Evolutionary conservation across 2,329 filamentous ascomycete species (phyloP).

Genomic region (Immersiporthe knoxdaviesiana): DNA sequence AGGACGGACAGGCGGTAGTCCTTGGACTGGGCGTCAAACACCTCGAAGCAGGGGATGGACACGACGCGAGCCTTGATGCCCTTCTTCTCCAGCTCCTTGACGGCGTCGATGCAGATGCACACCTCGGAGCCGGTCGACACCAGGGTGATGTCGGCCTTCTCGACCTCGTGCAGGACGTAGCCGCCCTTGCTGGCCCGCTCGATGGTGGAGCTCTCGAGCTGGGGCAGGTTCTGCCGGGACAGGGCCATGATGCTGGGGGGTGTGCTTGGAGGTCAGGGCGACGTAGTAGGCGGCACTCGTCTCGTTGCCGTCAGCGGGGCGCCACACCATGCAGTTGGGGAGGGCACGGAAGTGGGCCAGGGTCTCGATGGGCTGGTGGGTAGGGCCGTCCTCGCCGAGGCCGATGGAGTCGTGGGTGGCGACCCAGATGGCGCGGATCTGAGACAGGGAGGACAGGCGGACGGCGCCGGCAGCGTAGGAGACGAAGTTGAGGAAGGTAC

Average conservation of each 20-base stretch:
- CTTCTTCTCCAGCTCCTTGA: constrained; percentile 89
- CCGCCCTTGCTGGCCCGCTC: constrained; percentile 92
- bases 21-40: constrained; percentile 92
- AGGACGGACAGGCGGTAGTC: constrained; percentile 92
- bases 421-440: constrained; percentile 89
- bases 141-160: constrained; percentile 84
- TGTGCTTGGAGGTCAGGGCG: constrained; percentile 85
- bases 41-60: constrained; percentile 94
- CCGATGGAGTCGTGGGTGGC: constrained; percentile 99
- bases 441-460: constrained; percentile 90
- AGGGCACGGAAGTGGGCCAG: constrained; percentile 97
- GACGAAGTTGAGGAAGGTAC: constrained; percentile 99
- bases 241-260: constrained; percentile 92
- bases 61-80: constrained; percentile 87
- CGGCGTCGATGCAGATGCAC: constrained; percentile 87
- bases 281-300: constrained; percentile 97
- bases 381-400: constrained; percentile 97
- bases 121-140: constrained; percentile 97
- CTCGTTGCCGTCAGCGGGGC: constrained; percentile 98
- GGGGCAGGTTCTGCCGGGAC: constrained; percentile 96
- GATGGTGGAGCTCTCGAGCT: constrained; percentile 91
- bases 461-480: constrained; percentile 96
- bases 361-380: constrained; percentile 98
- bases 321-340: constrained; percentile 99
- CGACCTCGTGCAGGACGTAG: constrained; percentile 84